Conservation (phyloP, 2,329 filamentous ascomycete genomes). For the Penicillium sp. region DNA sequence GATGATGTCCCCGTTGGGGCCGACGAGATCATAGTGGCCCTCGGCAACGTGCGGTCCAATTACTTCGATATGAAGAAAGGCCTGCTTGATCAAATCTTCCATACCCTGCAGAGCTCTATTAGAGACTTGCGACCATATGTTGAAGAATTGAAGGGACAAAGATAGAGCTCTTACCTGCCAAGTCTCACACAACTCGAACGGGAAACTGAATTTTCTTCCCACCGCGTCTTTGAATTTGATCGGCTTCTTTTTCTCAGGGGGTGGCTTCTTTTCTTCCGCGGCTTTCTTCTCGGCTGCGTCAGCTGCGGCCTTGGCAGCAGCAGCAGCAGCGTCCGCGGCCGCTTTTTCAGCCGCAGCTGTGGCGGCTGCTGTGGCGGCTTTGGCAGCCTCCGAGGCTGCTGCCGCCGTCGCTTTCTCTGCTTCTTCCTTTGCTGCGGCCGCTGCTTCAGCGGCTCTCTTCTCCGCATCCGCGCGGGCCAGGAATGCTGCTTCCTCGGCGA, state of each 20-base stretch:
- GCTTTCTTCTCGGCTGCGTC: conserved; percentile 35
- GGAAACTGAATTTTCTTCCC: conserved; percentile 88
- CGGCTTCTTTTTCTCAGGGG: conserved; percentile 66
- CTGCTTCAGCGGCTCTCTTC: conserved; percentile 49
- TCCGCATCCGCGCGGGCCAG: conserved; percentile 54
- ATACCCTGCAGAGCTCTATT: conserved; percentile 63
- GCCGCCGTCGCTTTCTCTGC: conserved; percentile 46
- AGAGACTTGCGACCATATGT: background rate
- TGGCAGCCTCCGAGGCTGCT: conserved; percentile 43
- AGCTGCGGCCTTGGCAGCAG: conserved; percentile 32
- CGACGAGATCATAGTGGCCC: conserved; percentile 78
- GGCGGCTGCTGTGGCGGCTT: conserved; percentile 42
- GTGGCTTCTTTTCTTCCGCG: conserved; percentile 24
- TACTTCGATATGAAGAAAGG: conserved; percentile 75
- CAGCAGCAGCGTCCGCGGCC: conserved; percentile 13
- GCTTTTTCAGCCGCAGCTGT: conserved; percentile 34
- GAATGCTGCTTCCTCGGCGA: conserved; percentile 47
- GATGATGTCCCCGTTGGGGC: conserved; percentile 79
- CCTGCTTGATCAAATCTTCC: conserved; percentile 83
- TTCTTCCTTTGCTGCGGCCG: conserved; percentile 50
- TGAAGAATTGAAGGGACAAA: conserved; percentile 24
- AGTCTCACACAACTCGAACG: conserved; percentile 79
- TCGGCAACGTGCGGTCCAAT: conserved; percentile 75
- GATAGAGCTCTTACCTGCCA: conserved; percentile 68
- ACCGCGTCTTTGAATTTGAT: conserved; percentile 92